These are phyloP conservation scores for Basidiobolus meristosporus DNA, from an alignment of 371 early-diverging fungal genomes.

Conservation along the genomic window DNA sequence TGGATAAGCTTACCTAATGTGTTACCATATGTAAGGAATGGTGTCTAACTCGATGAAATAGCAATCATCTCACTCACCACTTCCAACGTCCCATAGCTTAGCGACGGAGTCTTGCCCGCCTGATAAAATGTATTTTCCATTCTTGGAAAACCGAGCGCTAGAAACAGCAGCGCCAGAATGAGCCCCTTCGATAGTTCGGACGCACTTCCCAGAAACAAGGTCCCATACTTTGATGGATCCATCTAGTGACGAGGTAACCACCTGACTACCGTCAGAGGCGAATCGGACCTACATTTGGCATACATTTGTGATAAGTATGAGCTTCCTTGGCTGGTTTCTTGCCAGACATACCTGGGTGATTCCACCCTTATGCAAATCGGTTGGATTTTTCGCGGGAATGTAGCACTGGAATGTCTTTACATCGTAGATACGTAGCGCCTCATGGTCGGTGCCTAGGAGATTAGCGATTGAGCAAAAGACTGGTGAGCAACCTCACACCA, in stretches of 20 bases:
- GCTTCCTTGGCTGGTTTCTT: too few species aligned
- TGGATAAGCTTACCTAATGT: conserved; percentile 2
- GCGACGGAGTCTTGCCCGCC: conserved; percentile 57
- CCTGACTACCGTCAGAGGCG: conserved; percentile 41
- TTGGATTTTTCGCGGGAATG: conserved; percentile 21
- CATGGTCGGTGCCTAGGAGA: conserved; percentile 41
- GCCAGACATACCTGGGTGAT: conserved; percentile 22
- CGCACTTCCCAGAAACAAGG: conserved; percentile 47
- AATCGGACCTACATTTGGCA: conserved; percentile 34
- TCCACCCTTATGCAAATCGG: conserved; percentile 33
- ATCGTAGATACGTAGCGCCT: conserved; percentile 64
- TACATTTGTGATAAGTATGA: too few species aligned
- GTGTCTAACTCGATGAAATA: neutral
- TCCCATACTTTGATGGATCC: conserved; percentile 83
- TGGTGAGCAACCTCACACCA: neutral
- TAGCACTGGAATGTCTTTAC: conserved; percentile 64
- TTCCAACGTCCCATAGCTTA: conserved; percentile 66
- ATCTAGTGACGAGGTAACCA: conserved; percentile 59
- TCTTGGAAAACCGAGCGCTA: conserved; percentile 48
- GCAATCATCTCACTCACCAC: conserved; percentile 31
- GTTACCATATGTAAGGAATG: neutral
- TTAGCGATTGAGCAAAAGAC: neutral
- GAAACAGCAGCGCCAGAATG: conserved; percentile 62
- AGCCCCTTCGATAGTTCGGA: conserved; percentile 42
- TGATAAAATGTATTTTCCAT: conserved; percentile 52